These are phyloP conservation scores for Alternaria metachromatica DNA, from an alignment of 2,329 filamentous ascomycete genomes.

Conservation along the genomic window DNA sequence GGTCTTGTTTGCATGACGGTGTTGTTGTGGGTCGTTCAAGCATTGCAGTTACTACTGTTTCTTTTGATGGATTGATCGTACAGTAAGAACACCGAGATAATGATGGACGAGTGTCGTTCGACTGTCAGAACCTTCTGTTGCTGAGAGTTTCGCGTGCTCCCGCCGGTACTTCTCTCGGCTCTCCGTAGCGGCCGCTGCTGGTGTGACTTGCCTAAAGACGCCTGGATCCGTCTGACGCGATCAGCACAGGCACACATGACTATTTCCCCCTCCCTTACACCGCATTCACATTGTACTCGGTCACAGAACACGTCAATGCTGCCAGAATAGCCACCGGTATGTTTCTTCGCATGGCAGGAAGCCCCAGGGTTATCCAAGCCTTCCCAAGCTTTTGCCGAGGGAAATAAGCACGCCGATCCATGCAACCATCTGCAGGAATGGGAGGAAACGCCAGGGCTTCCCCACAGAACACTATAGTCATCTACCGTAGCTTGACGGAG, in stretches of 20 bases:
- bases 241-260: neutral
- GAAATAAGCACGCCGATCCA: constrained; percentile 8
- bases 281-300: neutral
- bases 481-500: constrained; percentile 1
- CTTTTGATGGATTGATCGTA: neutral
- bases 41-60: neutral
- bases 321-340: constrained; percentile 1
- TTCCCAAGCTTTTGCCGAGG: constrained; percentile 15
- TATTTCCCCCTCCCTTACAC: neutral
- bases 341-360: neutral
- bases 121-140: neutral
- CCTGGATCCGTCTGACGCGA: neutral
- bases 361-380: constrained; percentile 7
- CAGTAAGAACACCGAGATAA: neutral
- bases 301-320: neutral
- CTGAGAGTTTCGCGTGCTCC: neutral
- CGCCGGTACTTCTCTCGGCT: neutral
- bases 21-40: neutral
- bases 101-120: neutral
- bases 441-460: neutral
- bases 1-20: neutral
- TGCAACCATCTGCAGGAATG: neutral
- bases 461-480: constrained; percentile 8
- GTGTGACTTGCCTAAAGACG: neutral
- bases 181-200: neutral